Base-by-base conservation (phyloP, 2,329 filamentous ascomycete genomes). In the Pyrenophora seminiperda region DNA sequence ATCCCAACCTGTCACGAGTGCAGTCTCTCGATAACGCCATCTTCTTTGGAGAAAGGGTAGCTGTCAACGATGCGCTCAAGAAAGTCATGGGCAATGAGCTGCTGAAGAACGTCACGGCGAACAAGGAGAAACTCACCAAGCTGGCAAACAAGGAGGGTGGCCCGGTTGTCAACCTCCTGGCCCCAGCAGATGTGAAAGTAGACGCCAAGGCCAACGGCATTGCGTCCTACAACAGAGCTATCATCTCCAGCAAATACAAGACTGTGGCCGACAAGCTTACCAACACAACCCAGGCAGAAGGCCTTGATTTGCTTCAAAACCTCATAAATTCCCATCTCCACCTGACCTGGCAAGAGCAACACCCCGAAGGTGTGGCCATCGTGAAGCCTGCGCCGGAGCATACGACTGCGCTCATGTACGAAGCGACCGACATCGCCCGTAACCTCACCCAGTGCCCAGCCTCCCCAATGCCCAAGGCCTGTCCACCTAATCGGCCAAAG, bases 311-410 rank as follows among this genome's bases (percentile, higher is more conserved):
- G 41, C 82, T 97, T 27, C 87, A 88, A 50, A 77, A 83, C 37
- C 81, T 97, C 51, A 89, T 97, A 68, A 92, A 89, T 65, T 82
- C 87, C 2, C 94, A 97, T 71, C 80, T 97, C 3, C 92, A 97
- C 69, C 81, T 82, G 45, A 88, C 86, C 9, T 97, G 94, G 84
- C 91, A 95, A 67, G 89, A 87, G 61, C 80, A 80, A 17, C 96
- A 94, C 72, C 77, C 83, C 1, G 80, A 82, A 31, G 93, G 94
- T 22, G 87, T 97, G 49, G 83, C 86, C 4, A 85, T 97, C 3
- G 77, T 96, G 34, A 92, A 95, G 70, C 91, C 93, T 0, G 80
- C 89, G 15, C 83, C 89, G 1, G 77, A 88, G 42, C 85, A 91
- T 68, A 93, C 89, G 31, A 89, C 88, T 1, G 80, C 84, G 13